These are phyloP conservation scores for Gardenia jasminoides DNA, from an alignment of 257 asterid genomes.

Conservation along the genomic window DNA sequence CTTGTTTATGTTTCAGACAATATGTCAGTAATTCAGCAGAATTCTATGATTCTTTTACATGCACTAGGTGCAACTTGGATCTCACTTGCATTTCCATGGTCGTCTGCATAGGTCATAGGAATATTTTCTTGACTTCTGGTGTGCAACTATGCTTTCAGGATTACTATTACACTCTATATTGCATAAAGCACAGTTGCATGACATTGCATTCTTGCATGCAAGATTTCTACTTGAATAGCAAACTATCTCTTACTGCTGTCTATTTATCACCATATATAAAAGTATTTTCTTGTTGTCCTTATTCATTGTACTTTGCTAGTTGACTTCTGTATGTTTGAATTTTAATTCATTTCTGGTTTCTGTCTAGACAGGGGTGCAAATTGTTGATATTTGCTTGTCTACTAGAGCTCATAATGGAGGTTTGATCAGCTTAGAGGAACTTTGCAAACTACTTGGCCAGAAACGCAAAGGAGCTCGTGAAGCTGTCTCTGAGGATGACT, in stretches of 20 bases:
- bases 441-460: constrained; percentile 73
- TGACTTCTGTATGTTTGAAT: constrained; percentile 10
- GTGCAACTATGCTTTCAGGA: not conserved
- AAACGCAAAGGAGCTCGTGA: constrained; percentile 88
- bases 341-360: constrained; percentile 9
- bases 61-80: not conserved
- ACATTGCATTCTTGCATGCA: not conserved
- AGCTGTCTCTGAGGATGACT: constrained; percentile 87
- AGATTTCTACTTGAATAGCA: not conserved
- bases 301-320: not conserved
- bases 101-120: not conserved
- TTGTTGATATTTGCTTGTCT: constrained; percentile 86
- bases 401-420: constrained; percentile 92
- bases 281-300: not conserved
- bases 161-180: too few species aligned
- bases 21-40: not conserved
- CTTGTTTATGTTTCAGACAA: not conserved
- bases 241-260: too few species aligned
- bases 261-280: too few species aligned
- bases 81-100: not conserved
- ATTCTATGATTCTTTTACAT: too few species aligned
- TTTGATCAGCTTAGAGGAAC: constrained; percentile 86
- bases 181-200: not conserved
- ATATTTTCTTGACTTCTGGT: not conserved
- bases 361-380: constrained; percentile 92